A percentile compares a stretch with the other conserved stretches of the same genome.
phyloP scores from a whole-genome alignment of 2,329 filamentous ascomycete genomes.

The Dichotomopilus funicola region DNA sequence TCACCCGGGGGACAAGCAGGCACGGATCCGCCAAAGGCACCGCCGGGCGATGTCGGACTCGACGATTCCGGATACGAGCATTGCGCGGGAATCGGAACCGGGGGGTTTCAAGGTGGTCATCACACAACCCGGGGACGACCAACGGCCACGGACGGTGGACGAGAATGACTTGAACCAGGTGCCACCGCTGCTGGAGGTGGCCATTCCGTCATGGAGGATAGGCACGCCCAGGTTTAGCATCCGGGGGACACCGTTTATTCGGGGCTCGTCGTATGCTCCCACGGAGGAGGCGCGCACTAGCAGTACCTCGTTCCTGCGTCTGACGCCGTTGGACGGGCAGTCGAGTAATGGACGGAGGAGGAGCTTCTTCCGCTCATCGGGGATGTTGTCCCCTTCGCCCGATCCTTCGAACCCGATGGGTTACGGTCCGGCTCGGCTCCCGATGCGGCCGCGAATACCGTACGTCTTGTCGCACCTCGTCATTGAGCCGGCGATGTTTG shows the following conservation, averaged over 20 bases:
- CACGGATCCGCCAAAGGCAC: constrained; percentile 36
- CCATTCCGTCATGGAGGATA: constrained; percentile 78
- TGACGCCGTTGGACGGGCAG: constrained; percentile 32
- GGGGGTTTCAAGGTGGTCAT: constrained; percentile 77
- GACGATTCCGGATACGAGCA: constrained; percentile 59
- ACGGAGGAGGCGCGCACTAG: constrained; percentile 66
- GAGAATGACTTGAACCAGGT: constrained; percentile 37
- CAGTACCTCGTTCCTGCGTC: constrained; percentile 43
- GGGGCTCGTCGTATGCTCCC: constrained; percentile 73
- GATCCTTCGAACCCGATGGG: constrained; percentile 25
- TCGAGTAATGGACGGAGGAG: constrained; percentile 31
- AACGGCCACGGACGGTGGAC: constrained; percentile 57
- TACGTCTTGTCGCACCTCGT: constrained; percentile 44
- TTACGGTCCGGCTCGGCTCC: constrained; percentile 34
- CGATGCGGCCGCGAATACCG: constrained; percentile 38
- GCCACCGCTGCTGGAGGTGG: constrained; percentile 58
- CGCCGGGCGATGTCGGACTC: constrained; percentile 70
- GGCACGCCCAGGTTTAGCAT: constrained; percentile 75
- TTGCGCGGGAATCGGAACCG: constrained; percentile 48
- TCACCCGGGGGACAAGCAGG: constrained; percentile 29
- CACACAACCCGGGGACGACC: constrained; percentile 58
- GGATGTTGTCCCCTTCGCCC: constrained; percentile 27
- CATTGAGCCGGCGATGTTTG: constrained; percentile 73
- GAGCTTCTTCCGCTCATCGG: constrained; percentile 34
- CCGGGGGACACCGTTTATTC: constrained; percentile 68